Base-by-base conservation (phyloP, 495 filamentous ascomycete species). In the Neurospora sp. region DNA sequence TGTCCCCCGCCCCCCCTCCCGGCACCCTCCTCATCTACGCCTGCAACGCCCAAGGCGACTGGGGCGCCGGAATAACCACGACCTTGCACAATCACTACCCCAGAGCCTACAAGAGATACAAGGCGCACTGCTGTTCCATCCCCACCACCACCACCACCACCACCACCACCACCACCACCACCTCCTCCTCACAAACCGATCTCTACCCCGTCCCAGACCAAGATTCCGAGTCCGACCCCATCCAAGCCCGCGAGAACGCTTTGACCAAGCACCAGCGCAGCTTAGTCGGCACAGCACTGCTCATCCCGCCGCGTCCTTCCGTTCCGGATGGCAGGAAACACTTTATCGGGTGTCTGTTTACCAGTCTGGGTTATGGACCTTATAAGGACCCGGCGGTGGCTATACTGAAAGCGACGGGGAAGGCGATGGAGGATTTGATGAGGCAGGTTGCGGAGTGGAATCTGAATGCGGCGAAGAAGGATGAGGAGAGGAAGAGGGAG, bases 11-110 rank as follows among this genome's bases (percentile, higher is more conserved):
- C 31, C 76, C 76, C n/a, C 78, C 79, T 7, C 72, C 75, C 20
- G 66, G 73, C 44, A 71, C 77, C 7, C 72, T 80, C 42, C 73
- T 82, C 49, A 81, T 81, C 74, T 76, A 79, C 76, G 75, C 79
- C 35, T 81, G 79, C 75, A 81, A 80, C 73, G 20, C 44, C 42
- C 9, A 73, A 12, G 79, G 78, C 42, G 71, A 71, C 31, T 81
- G 77, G 78, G 70, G 74, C 42, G 76, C 71, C 70, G 78, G 78
- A 39, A 77, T 81, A 70, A 76, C 79, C 31, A 35, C 23, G 0
- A 72, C 60, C 35, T 82, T 82, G 42, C 69, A 40, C n/a, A 38
- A 42, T 3, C 72, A 10, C 3, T 81, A 78, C 69, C 80, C 79
- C 6, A 31, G 38, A 11, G 78, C 74, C 42, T 79, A 72, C 70